Evolutionary conservation across 106 monocot genomes (phyloP).

Genomic region (Dactylorhiza incarnata): DNA sequence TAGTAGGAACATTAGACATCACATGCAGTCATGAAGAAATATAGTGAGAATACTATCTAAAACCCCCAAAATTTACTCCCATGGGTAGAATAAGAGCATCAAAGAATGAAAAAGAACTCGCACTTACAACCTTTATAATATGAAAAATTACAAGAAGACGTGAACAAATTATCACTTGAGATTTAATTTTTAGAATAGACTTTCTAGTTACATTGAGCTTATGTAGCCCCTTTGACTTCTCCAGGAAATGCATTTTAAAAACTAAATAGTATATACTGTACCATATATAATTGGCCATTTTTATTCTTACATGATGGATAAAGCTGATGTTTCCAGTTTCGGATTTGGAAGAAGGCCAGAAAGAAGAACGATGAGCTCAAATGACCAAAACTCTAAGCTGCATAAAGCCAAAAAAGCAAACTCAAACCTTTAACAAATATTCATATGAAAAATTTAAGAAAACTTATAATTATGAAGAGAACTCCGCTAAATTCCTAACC

Average conservation of each 20-base stretch:
- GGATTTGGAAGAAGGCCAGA: slow-evolving; percentile 30
- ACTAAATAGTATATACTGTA: not conserved
- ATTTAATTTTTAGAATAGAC: too few species aligned
- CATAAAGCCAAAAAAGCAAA: not conserved
- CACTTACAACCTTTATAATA: too few species aligned
- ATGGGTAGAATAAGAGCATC: too few species aligned
- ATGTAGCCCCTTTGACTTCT: too few species aligned
- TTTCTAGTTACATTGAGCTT: too few species aligned
- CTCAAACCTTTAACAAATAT: too few species aligned
- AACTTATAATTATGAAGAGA: not conserved
- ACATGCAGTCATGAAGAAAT: not conserved
- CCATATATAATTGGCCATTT: not conserved
- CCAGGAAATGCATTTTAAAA: too few species aligned
- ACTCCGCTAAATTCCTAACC: slow-evolving; percentile 13
- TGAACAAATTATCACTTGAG: not conserved
- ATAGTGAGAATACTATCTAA: not conserved
- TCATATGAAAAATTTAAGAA: too few species aligned
- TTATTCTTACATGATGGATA: slow-evolving; percentile 16
- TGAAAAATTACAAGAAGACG: too few species aligned
- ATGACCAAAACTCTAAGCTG: slow-evolving; percentile 27
- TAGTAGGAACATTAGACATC: not conserved
- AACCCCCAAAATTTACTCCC: not conserved
- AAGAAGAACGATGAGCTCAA: slow-evolving; percentile 19
- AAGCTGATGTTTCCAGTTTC: slow-evolving; percentile 16
- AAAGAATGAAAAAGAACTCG: too few species aligned